Evolutionary conservation across 345 rosid genomes (phyloP), one percentile per base, ranked within the genome.

Genomic region (Bruguiera sexangula): DNA sequence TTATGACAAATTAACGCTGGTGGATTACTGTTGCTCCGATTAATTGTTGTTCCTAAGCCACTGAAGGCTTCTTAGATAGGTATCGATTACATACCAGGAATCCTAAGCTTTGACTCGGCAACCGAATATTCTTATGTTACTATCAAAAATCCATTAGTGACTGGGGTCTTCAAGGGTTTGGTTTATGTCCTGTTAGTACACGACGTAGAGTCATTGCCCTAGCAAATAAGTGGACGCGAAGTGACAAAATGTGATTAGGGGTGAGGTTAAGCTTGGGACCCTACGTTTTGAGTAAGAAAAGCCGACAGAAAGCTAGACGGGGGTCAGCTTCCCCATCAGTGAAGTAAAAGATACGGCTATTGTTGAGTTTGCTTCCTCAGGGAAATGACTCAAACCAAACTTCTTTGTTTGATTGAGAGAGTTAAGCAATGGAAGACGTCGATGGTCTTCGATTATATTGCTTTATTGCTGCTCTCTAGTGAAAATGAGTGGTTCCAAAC

Each of bases 341-440:
- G 53, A 48, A 39, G 22, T 50, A 9, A 24, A 62, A 62, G 26
- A 15, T 22, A 30, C 22, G 29, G 54, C 48, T 51, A 63, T 22
- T 11, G 6, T 22, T 63, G 11, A 24, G 27, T 43, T 26, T 22
- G 50, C 29, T 26, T 46, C 0, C 30, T 4, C 18, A 2, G 10
- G 67, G 67, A 63, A 63, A 43, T 63, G 67, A 63, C 55, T 18
- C 22, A 8, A 46, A 48, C 67, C 67, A 46, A 63, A 63, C 67
- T 46, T 26, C 50, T 13, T 43, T 26, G 48, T 26, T 36, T 62
- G 51, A 37, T 36, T 21, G 22, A 11, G 27, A 9, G 7, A 37
- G 27, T 24, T 37, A 13, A 22, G 8, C 21, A 6, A 37, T 2
- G 18, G 7, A 37, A n/a, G 48, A 48, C 22, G 1, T 1, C 3